Evolutionary conservation across 2,329 filamentous ascomycete species (phyloP), one percentile per base, ranked within the genome.

Genomic region (Fusarium chlamydosporum): DNA sequence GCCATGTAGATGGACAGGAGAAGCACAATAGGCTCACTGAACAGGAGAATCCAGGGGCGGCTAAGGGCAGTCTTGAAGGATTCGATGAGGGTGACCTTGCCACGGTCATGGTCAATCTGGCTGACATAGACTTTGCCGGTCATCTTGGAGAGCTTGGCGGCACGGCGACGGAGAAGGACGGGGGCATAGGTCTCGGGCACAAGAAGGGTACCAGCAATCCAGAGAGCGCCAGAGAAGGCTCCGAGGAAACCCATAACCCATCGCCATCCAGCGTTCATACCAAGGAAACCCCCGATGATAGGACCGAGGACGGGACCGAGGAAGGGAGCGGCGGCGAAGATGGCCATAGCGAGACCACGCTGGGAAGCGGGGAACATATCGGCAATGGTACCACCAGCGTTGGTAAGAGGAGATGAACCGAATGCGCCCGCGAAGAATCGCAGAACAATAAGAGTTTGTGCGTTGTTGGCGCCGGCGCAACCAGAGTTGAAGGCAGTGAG

Each of bases 181-280:
- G 93, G 92, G 0, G 92, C 89, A 75, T 95, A 96, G 0, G 93
- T 96, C 78, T 96, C 93, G 0, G 92, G 92, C 0, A 96, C 89
- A 10, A 92, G 93, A 77, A 95, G 92, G 16, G 89, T 89, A 75
- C 94, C 92, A 45, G 93, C 70, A 23, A 90, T 68, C 87, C 90
- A 94, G 66, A 89, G 86, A 52, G 89, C 76, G 15, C 84, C 88
- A 4, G 35, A 83, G 9, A 94, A 77, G 71, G 96, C 94, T 6
- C 94, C 81, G 72, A 94, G 91, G 69, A 96, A 86, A 88, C 91
- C 93, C 80, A 94, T 94, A 0, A 94, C 82, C 91, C 91, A 94
- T 68, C 92, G 82, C 92, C 92, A 94, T n/a, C 90, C 89, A 0
- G 82, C 79, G 2, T 84, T 85, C 73, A 93, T 89, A 11, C 85